Percentiles rank a stretch among this genome's conserved stretches.
Evolutionary conservation across 768 basidiomycete genomes (phyloP).

Genomic region (Ramaria rubella): DNA sequence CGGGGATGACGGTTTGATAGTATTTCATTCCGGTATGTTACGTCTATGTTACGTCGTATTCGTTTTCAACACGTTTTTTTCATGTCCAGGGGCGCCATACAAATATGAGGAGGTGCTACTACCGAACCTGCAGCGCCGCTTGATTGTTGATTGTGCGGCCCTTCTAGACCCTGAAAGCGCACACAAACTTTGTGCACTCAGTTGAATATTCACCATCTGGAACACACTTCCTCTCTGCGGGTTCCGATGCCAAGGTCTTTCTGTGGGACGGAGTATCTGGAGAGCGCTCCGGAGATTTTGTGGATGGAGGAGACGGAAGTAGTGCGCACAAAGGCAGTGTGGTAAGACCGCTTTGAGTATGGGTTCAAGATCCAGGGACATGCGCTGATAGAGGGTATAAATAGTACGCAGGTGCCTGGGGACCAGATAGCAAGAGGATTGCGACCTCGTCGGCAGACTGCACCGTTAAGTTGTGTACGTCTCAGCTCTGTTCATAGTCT

Average conservation of each 20-base stretch:
- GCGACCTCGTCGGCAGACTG: conserved; percentile 84
- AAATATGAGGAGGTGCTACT: conserved; percentile 86
- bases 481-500: neutral
- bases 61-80: neutral
- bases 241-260: conserved; percentile 82
- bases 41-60: neutral
- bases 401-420: conserved; percentile 67
- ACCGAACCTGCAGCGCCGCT: neutral
- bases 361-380: neutral
- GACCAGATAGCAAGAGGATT: conserved; percentile 61
- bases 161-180: conserved; percentile 72
- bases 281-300: conserved; percentile 64
- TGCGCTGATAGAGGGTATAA: too few species aligned
- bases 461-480: conserved; percentile 79
- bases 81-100: conserved; percentile 58
- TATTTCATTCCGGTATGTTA: conserved; percentile 69
- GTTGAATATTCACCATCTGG: conserved; percentile 79
- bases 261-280: conserved; percentile 89
- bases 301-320: conserved; percentile 35
- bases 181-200: conserved; percentile 90
- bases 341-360: conserved; percentile 37
- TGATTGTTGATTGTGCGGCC: neutral
- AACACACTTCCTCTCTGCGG: conserved; percentile 79
- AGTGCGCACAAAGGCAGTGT: conserved; percentile 65
- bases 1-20: conserved; percentile 72